phyloP scores from a whole-genome alignment of 192 early-diverging fungal genomes.

The Dissophora ornata region DNA sequence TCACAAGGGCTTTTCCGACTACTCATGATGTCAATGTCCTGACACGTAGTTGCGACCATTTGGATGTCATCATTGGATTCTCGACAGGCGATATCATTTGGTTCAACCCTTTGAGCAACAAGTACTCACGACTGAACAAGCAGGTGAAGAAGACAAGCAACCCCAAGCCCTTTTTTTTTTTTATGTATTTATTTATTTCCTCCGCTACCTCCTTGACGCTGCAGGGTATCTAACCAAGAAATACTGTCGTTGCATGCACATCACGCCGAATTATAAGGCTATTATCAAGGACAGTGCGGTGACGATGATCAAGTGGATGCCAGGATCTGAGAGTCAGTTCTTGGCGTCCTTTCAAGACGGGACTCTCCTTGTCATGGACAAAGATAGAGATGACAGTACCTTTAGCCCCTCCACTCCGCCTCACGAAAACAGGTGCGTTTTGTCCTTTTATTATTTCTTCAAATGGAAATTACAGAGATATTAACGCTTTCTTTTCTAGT shows the following conservation, averaged over 20 bases:
- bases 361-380: conserved; percentile 84
- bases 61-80: conserved; percentile 90
- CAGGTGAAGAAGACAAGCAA: conserved; percentile 59
- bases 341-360: conserved; percentile 90
- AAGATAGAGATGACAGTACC: conserved; percentile 83
- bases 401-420: conserved; percentile 40
- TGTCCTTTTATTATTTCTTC: not conserved
- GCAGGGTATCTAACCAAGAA: not conserved
- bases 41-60: conserved; percentile 71
- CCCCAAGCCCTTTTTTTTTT: too few species aligned
- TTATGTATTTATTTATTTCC: not conserved
- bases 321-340: conserved; percentile 85
- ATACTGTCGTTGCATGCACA: too few species aligned
- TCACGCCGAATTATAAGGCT: conserved; percentile 56
- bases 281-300: conserved; percentile 73
- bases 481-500: conserved; percentile 26
- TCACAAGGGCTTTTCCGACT: conserved; percentile 81
- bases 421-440: conserved; percentile 48
- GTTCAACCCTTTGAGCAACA: conserved; percentile 88
- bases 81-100: conserved; percentile 81
- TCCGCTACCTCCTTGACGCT: not conserved
- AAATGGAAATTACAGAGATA: not conserved
- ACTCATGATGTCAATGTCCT: conserved; percentile 89
- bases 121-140: conserved; percentile 87
- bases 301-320: conserved; percentile 90